These are phyloP conservation scores for Escallonia rubra DNA, from an alignment of 129 eudicot species.

Conservation along the genomic window DNA sequence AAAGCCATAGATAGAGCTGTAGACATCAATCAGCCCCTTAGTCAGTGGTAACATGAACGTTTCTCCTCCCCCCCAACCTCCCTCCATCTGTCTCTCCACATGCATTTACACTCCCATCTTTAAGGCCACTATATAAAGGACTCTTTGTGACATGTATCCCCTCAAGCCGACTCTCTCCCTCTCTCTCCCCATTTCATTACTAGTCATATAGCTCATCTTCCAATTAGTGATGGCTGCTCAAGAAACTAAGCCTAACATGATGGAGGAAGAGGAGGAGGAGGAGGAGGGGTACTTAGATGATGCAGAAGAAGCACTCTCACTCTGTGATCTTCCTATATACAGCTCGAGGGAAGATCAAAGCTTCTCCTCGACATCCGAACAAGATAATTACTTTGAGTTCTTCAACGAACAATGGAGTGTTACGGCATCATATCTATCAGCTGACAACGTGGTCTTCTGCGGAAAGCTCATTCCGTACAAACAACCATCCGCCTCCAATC, in stretches of 20 bases:
- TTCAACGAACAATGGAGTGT: neutral
- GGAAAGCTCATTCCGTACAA: neutral
- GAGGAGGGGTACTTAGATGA: neutral
- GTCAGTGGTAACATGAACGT: neutral
- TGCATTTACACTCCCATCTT: neutral
- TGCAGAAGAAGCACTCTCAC: neutral
- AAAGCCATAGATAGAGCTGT: too few relatives aligned
- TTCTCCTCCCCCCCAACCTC: neutral
- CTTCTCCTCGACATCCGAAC: neutral
- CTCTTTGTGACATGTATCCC: neutral
- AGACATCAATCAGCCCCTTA: too few relatives aligned
- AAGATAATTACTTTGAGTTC: neutral
- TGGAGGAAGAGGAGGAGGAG: neutral
- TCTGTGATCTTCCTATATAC: neutral
- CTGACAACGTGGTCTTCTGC: neutral
- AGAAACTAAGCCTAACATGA: neutral
- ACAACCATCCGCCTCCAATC: neutral
- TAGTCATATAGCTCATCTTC: too few relatives aligned
- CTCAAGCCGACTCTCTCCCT: neutral
- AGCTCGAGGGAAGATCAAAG: neutral
- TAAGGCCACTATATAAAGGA: neutral
- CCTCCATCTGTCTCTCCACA: neutral
- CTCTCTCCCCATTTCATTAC: neutral
- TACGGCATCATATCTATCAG: neutral
- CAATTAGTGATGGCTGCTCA: neutral